Evolutionary conservation across 108 stramenopile genomes (phyloP), one percentile per base, ranked within the genome.

Genomic region (Halocafeteria seosinensis): DNA sequence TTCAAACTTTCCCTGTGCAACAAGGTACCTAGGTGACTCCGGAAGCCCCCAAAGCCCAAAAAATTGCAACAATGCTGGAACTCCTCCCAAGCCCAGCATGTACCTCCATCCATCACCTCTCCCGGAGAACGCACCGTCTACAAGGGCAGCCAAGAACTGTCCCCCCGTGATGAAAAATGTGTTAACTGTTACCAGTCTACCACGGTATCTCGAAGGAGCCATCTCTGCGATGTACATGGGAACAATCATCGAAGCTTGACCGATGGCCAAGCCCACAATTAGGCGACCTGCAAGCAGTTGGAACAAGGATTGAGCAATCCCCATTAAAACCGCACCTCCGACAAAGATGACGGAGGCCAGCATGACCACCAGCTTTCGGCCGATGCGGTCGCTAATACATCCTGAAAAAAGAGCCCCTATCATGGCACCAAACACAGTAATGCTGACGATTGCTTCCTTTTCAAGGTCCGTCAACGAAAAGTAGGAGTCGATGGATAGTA

Each of bases 191-290:
- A 34, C 62, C 38, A 63, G 4, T 6, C 27, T 50, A 8, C 62
- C 62, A 17, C 62, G 36, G 3, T 28, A 8, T n/a, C 9, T 47
- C 3, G 62, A 28, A 5, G 62, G 62, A 9, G 38, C 5, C 6
- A 63, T 28, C 62, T 63, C 62, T 4, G 62, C 34, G 4, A 63
- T n/a, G 62, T 63, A 63, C 6, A 63, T 24, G 6, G 62, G 62
- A 3, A 28, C 38, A 26, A 25, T 47, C 11, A 8, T 11, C 24
- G 9, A 9, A 50, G 23, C 6, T 11, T 8, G 27, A 30, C 62
- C 62, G 23, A 63, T 29, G n/a, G 9, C 62, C 4, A 47, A 3
- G 36, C 62, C 62, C 11, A 37, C 36, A 3, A 47, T 5, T 29
- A 28, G 29, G 6, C 62, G 33, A 6, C 34, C 62, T 8, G 21